These are phyloP conservation scores for Astragalus glycyphyllos DNA, from an alignment of 306 rosid genomes.

Conservation along the genomic window DNA sequence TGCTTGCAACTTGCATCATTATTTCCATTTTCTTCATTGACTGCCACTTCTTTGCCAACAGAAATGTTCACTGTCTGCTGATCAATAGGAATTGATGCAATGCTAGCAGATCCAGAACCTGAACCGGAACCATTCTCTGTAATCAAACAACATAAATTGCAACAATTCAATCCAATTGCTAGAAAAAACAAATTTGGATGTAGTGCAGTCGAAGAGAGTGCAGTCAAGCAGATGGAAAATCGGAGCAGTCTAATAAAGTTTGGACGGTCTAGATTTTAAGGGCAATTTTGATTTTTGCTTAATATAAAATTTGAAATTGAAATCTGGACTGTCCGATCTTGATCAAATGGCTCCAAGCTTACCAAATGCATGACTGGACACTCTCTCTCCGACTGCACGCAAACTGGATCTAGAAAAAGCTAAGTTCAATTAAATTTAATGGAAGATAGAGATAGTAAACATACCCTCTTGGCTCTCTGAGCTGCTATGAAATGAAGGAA, in stretches of 20 bases:
- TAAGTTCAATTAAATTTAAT: neutral
- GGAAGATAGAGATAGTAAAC: neutral
- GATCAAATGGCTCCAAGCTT: too few species aligned
- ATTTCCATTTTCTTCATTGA: conserved; percentile 45
- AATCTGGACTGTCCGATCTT: too few species aligned
- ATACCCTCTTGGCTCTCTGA: conserved; percentile 65
- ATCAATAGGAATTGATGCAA: conserved; percentile 44
- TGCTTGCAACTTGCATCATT: conserved; percentile 56
- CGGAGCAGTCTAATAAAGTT: too few species aligned
- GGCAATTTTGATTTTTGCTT: too few species aligned
- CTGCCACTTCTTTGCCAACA: conserved; percentile 49
- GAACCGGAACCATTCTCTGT: conserved; percentile 56
- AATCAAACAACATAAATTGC: conserved; percentile 28
- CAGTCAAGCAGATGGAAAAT: too few species aligned
- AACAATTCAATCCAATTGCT: conserved; percentile 32
- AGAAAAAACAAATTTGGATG: too few species aligned
- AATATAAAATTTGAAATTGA: too few species aligned
- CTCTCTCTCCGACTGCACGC: too few species aligned
- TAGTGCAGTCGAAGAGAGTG: too few species aligned
- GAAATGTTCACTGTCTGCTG: conserved; percentile 45
- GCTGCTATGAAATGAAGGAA: conserved; percentile 57
- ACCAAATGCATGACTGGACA: too few species aligned
- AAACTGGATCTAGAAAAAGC: neutral
- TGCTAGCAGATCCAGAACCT: conserved; percentile 40
- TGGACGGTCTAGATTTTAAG: too few species aligned